phyloP scores from a whole-genome alignment of 331 rosid species.

The Prunus yedoensis region DNA sequence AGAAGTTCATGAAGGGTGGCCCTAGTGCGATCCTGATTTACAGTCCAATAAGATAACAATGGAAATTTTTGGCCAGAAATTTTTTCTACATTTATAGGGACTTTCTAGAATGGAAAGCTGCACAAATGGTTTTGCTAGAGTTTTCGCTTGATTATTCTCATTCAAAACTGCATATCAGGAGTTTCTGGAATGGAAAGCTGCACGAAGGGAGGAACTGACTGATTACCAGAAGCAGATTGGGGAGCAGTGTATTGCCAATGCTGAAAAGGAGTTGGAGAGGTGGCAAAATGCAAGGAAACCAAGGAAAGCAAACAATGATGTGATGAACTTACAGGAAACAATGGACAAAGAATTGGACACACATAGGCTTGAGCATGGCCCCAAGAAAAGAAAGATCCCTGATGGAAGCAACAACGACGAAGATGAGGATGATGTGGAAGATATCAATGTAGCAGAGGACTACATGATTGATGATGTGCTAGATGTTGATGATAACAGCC shows the following conservation, averaged over 20 bases:
- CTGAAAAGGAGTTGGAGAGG: constrained; percentile 90
- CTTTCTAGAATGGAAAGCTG: too few species aligned
- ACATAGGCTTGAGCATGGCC: constrained; percentile 99
- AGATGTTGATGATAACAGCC: constrained; percentile 62
- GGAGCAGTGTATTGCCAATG: constrained; percentile 80
- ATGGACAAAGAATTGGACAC: constrained; percentile 98
- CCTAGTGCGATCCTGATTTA: background rate
- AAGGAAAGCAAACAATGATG: constrained; percentile 59
- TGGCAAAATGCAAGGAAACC: constrained; percentile 91
- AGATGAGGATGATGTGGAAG: constrained; percentile 89
- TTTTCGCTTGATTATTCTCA: background rate
- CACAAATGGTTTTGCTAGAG: too few species aligned
- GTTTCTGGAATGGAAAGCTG: constrained; percentile 78
- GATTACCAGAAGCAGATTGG: constrained; percentile 87
- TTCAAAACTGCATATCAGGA: constrained; percentile 42
- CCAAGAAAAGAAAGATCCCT: constrained; percentile 87
- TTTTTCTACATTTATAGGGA: too few species aligned
- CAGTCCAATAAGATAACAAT: background rate
- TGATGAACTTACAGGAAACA: constrained; percentile 85
- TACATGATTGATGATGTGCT: constrained; percentile 92
- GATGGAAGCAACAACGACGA: constrained; percentile 78
- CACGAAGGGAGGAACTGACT: constrained; percentile 84
- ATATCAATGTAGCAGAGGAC: constrained; percentile 84
- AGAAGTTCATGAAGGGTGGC: background rate
- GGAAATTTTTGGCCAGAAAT: background rate